Conservation (phyloP, 2,329 filamentous ascomycete species). For the Leptodontidium sp. region DNA sequence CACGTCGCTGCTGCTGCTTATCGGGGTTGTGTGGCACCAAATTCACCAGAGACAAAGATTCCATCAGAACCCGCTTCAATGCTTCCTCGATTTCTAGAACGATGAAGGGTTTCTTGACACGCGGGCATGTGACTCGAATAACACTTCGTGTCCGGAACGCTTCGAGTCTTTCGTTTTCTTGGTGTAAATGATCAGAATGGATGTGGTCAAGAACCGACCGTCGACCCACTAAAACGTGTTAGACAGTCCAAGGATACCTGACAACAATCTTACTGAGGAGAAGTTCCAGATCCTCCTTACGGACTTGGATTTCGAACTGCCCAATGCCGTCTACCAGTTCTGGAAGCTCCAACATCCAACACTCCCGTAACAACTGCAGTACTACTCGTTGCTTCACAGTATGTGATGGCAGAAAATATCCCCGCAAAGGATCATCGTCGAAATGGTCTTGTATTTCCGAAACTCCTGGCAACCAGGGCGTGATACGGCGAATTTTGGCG, state of each 20-base stretch:
- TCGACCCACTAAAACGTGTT: slow-evolving; percentile 31
- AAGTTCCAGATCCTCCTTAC: slow-evolving; percentile 40
- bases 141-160: slow-evolving; percentile 38
- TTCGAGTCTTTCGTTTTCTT: slow-evolving; percentile 42
- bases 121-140: slow-evolving; percentile 43
- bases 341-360: slow-evolving; percentile 44
- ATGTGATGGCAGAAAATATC: slow-evolving; percentile 42
- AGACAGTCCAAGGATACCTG: slow-evolving; percentile 13
- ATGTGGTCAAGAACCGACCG: slow-evolving; percentile 39
- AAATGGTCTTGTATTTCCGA: slow-evolving; percentile 38
- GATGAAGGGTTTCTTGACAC: slow-evolving; percentile 38
- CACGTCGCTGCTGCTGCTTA: background rate
- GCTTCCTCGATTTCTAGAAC: slow-evolving; percentile 36
- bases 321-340: slow-evolving; percentile 44
- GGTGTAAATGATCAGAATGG: slow-evolving; percentile 34
- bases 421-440: slow-evolving; percentile 38
- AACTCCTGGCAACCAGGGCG: slow-evolving; percentile 44
- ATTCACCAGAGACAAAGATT: slow-evolving; percentile 32
- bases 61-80: slow-evolving; percentile 34
- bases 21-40: slow-evolving; percentile 27
- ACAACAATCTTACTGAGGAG: slow-evolving; percentile 40
- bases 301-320: slow-evolving; percentile 44
- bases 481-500: slow-evolving; percentile 32
- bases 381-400: slow-evolving; percentile 43
- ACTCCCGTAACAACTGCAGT: slow-evolving; percentile 42